These are phyloP conservation scores for Xylaria bambusicola DNA, from an alignment of 495 filamentous ascomycete genomes.

Conservation along the genomic window DNA sequence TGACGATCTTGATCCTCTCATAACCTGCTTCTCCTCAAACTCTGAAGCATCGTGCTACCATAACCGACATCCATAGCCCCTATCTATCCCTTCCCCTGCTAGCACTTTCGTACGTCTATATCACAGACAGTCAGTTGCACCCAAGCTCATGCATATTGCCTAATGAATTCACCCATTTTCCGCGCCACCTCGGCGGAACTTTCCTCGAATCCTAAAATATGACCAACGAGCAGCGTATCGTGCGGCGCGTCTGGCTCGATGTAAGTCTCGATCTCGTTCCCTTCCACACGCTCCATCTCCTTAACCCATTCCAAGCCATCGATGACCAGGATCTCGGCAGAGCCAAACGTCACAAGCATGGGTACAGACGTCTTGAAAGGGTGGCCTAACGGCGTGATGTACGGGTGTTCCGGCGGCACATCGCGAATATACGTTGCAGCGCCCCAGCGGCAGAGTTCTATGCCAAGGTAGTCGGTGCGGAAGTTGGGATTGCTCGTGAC, in stretches of 20 bases:
- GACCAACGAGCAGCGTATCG: constrained; percentile 10
- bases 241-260: constrained; percentile 18
- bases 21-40: no score
- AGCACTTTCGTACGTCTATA: not conserved
- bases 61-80: no score
- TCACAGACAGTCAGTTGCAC: not conserved
- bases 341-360: constrained; percentile 14
- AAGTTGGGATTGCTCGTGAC: constrained; percentile 19
- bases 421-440: constrained; percentile 10
- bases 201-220: constrained; percentile 7
- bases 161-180: constrained; percentile 13
- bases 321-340: constrained; percentile 10
- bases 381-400: constrained; percentile 16
- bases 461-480: constrained; percentile 16
- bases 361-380: constrained; percentile 16
- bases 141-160: constrained; percentile 2
- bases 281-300: constrained; percentile 17
- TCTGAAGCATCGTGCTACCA: no score
- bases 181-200: constrained; percentile 8
- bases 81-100: not conserved
- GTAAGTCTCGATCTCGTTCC: constrained; percentile 15
- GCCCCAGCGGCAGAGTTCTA: constrained; percentile 11
- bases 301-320: constrained; percentile 9
- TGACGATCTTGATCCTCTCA: no score
- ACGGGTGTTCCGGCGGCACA: constrained; percentile 11